Conservation (phyloP, 345 rosid species). For the Dimocarpus longan region DNA sequence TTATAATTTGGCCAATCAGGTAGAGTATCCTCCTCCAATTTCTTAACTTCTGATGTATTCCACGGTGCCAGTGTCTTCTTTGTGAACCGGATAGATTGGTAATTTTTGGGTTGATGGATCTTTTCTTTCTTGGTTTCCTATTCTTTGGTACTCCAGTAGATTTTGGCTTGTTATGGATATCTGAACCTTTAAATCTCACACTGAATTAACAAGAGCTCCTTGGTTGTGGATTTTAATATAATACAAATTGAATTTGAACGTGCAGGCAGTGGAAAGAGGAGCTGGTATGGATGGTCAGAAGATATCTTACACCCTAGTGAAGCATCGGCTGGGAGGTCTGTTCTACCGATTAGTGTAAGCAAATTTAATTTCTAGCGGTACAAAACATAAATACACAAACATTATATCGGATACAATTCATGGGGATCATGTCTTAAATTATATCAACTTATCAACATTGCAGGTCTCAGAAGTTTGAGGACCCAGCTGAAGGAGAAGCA, state of each 20-base stretch:
- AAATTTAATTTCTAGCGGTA: not conserved
- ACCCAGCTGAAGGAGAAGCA: constrained; percentile 97
- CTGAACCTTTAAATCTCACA: not conserved
- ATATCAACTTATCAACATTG: constrained; percentile 10
- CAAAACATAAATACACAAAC: too few species aligned
- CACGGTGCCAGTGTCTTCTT: not conserved
- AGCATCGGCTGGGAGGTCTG: constrained; percentile 96
- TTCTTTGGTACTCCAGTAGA: too few species aligned
- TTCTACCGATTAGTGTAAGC: constrained; percentile 92
- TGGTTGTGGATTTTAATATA: not conserved
- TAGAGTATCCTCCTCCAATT: constrained; percentile 19
- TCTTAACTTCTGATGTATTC: not conserved
- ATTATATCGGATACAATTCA: too few species aligned
- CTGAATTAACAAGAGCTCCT: not conserved
- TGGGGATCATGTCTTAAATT: not conserved
- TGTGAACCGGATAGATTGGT: too few species aligned
- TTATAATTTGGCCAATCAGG: constrained; percentile 97
- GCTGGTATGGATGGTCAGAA: constrained; percentile 99
- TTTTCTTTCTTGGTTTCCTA: too few species aligned
- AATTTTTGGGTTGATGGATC: too few species aligned
- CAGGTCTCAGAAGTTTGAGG: constrained; percentile 99
- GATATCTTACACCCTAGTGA: constrained; percentile 85
- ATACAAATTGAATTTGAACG: not conserved
- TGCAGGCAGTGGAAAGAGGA: constrained; percentile 93
- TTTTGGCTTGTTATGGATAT: too few species aligned